Evolutionary conservation across 768 basidiomycete genomes (phyloP), one percentile per base, ranked within the genome.

Genomic region (Hygrophorus pudorinus): DNA sequence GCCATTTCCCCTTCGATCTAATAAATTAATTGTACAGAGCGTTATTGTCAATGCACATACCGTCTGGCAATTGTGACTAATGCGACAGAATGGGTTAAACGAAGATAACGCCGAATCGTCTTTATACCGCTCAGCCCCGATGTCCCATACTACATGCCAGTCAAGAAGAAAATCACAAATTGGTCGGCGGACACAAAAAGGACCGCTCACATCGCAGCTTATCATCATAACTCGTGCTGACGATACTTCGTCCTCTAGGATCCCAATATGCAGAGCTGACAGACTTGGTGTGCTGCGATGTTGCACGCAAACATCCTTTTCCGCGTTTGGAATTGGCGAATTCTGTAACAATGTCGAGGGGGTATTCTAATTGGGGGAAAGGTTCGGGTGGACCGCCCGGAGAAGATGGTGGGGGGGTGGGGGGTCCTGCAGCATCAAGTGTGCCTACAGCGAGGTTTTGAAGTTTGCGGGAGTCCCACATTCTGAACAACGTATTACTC

Each of bases 261-360:
- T 90, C 86, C 88, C 88, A 91, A 52, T 82, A 89, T 0, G 84
- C 88, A 12, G 88, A 79, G 49, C 81, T 89, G 36, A 78, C 84
- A 12, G 84, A 83, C 57, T 85, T 85, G 45, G 75, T 72, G 54
- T 91, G 88, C 11, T 58, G 59, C 69, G 74, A 82, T 53, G 81
- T 77, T 2, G 68, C 81, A 4, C 83, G 77, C 21, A 87, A 60
- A 14, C 65, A 62, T 0, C 75, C 70, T 36, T 67, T 65, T 6
- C 81, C 85, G 27, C 61, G 58, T 48, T 69, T 68, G 6, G 81
- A 72, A 4, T 68, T 59, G 3, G 71, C 51, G 41, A 74, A 80
- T 16, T 73, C 59, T 10, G 70, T 61, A 11, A 87, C 62, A 3
- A 56, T 59, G 2, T 73, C 73, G 14, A 59, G 52, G 27, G 62